phyloP scores from a whole-genome alignment of 495 filamentous ascomycete species.

The Parachaetomium inaequale region DNA sequence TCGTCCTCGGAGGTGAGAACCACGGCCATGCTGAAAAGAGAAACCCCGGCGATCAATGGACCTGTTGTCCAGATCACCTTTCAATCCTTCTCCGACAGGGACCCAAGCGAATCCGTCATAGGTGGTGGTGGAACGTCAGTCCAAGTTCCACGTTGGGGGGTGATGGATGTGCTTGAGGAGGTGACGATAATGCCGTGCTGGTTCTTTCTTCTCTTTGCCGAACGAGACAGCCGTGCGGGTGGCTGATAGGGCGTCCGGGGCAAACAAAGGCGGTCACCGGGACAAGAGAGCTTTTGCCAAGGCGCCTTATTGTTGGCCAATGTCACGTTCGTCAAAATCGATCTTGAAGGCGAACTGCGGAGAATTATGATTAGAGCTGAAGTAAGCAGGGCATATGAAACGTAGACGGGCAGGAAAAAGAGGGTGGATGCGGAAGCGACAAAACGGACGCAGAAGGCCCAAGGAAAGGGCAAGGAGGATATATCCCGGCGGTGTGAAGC shows the following conservation, averaged over 20 bases:
- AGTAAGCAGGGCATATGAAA: constrained; percentile 2
- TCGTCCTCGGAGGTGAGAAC: constrained; percentile 46
- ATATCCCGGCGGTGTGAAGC: constrained; percentile 7
- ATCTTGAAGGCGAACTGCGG: constrained; percentile 10
- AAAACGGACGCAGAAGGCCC: neutral
- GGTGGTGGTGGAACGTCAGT: constrained; percentile 7
- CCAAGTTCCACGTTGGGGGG: neutral
- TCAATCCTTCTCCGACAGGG: constrained; percentile 32
- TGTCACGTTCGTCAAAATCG: constrained; percentile 10
- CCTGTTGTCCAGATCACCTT: constrained; percentile 29
- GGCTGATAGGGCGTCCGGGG: constrained; percentile 20
- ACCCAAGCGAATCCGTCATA: constrained; percentile 28
- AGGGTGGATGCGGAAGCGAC: constrained; percentile 7
- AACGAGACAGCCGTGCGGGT: constrained; percentile 7
- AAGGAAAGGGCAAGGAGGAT: constrained; percentile 5
- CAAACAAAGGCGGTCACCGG: constrained; percentile 27
- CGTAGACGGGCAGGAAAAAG: neutral
- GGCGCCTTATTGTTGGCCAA: constrained; percentile 4
- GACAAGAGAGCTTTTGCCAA: constrained; percentile 1
- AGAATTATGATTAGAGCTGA: constrained; percentile 23
- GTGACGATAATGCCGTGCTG: neutral
- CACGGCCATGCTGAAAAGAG: constrained; percentile 41
- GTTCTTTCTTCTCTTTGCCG: constrained; percentile 12
- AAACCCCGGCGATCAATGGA: constrained; percentile 23
- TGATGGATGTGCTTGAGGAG: neutral